Evolutionary conservation across 2,329 filamentous ascomycete species (phyloP).

Genomic region (Dothidotthia symphoricarpi): DNA sequence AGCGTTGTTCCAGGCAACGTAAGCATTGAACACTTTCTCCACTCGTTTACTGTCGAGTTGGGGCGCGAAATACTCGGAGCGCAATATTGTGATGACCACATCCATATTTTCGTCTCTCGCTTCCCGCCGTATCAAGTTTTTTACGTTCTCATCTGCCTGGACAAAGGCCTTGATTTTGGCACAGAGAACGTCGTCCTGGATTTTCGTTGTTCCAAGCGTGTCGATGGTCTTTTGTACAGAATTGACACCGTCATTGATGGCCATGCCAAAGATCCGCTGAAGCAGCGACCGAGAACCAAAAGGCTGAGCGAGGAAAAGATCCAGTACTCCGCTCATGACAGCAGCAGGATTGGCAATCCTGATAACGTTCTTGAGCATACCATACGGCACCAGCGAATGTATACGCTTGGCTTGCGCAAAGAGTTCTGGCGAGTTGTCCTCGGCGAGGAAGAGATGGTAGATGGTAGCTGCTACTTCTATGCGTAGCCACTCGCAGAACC

Average conservation of each 20-base stretch:
- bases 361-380: slow-evolving; percentile 92
- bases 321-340: slow-evolving; percentile 93
- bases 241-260: slow-evolving; percentile 84
- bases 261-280: slow-evolving; percentile 91
- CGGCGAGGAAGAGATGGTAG: slow-evolving; percentile 94
- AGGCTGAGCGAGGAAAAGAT: slow-evolving; percentile 93
- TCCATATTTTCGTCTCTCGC: slow-evolving; percentile 74
- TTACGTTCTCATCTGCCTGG: slow-evolving; percentile 71
- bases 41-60: slow-evolving; percentile 72
- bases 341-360: slow-evolving; percentile 93
- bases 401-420: slow-evolving; percentile 94
- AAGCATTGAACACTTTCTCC: slow-evolving; percentile 85
- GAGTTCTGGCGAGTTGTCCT: slow-evolving; percentile 95
- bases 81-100: slow-evolving; percentile 78
- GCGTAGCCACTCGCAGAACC: slow-evolving; percentile 96
- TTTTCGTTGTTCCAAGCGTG: slow-evolving; percentile 64
- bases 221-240: slow-evolving; percentile 86
- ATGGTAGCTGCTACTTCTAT: slow-evolving; percentile 96
- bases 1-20: slow-evolving; percentile 92
- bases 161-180: slow-evolving; percentile 80
- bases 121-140: slow-evolving; percentile 70
- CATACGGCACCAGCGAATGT: slow-evolving; percentile 91
- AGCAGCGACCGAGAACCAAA: slow-evolving; percentile 87
- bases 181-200: slow-evolving; percentile 76
- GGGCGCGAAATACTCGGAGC: slow-evolving; percentile 73